Percentiles rank a stretch among this genome's conserved stretches.
Conservation (phyloP, 768 basidiomycete species). For the Neoboletus brunneissimus region DNA sequence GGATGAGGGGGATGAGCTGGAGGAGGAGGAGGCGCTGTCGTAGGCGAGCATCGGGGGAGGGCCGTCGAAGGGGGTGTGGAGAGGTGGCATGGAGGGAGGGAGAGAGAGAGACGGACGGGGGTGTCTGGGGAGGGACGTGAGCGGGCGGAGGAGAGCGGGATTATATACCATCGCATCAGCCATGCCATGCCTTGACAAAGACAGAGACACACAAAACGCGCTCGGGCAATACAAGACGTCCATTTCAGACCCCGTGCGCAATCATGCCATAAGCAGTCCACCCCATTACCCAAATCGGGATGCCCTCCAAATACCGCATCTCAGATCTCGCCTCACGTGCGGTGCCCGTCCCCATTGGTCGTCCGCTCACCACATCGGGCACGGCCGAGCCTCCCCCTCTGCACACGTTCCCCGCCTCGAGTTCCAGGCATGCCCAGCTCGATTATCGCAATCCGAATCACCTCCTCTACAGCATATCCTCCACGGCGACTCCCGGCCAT, state of each 20-base stretch:
- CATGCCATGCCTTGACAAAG: constrained; percentile 16
- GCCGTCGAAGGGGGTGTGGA: background rate
- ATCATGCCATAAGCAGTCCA: constrained; percentile 27
- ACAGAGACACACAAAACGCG: constrained; percentile 31
- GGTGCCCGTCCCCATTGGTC: constrained; percentile 9
- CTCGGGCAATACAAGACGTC: constrained; percentile 22
- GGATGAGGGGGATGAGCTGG: constrained; percentile 11
- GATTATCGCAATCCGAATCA: constrained; percentile 33
- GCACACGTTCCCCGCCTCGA: constrained; percentile 34
- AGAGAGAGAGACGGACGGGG: background rate
- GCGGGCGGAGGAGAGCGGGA: constrained; percentile 21
- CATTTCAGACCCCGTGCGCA: constrained; percentile 28
- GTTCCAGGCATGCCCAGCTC: constrained; percentile 24
- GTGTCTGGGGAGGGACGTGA: constrained; percentile 1
- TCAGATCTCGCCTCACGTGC: constrained; percentile 33
- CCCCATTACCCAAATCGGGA: constrained; percentile 16
- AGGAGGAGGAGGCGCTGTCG: constrained; percentile 22
- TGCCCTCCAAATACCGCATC: constrained; percentile 19
- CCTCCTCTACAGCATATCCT: background rate
- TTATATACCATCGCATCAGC: constrained; percentile 27
- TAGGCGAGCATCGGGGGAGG: constrained; percentile 15
- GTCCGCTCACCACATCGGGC: constrained; percentile 9
- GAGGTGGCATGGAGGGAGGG: background rate
- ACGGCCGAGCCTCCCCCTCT: constrained; percentile 3
- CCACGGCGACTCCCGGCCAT: background rate